These are phyloP conservation scores for Debaryomycetaceae sp. DNA, from an alignment of 1,139 yeast species.

Conservation along the genomic window DNA sequence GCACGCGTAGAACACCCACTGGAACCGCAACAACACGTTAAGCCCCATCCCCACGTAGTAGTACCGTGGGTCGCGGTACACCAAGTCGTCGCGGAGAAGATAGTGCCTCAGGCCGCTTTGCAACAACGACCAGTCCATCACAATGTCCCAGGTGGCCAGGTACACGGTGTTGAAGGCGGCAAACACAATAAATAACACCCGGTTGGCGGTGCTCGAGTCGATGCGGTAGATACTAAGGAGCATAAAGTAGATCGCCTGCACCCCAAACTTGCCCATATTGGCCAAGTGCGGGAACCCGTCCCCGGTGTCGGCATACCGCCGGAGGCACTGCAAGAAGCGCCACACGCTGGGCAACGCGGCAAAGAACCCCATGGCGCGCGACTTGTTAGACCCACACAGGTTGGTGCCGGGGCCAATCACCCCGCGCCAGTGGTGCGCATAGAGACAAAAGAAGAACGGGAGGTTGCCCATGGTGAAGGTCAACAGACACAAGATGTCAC, in stretches of 20 bases:
- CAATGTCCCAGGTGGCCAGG: slow-evolving; percentile 78
- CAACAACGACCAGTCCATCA: slow-evolving; percentile 93
- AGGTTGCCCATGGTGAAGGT: slow-evolving; percentile 85
- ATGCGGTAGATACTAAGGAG: slow-evolving; percentile 80
- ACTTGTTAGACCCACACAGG: slow-evolving; percentile 72
- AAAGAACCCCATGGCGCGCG: slow-evolving; percentile 77
- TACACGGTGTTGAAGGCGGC: slow-evolving; percentile 71
- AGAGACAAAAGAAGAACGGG: slow-evolving; percentile 81
- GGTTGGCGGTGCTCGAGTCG: slow-evolving; percentile 35
- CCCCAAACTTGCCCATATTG: slow-evolving; percentile 74
- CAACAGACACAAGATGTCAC: slow-evolving; percentile 84
- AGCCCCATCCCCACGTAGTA: slow-evolving; percentile 73
- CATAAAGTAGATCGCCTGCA: slow-evolving; percentile 65
- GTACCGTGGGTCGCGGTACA: slow-evolving; percentile 49
- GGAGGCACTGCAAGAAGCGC: slow-evolving; percentile 83
- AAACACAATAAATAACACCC: slow-evolving; percentile 64
- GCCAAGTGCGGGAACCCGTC: slow-evolving; percentile 97
- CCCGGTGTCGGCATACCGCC: slow-evolving; percentile 91
- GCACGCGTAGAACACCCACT: slow-evolving; percentile 81
- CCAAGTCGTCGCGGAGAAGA: slow-evolving; percentile 68
- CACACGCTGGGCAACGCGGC: slow-evolving; percentile 82
- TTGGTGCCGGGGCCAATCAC: slow-evolving; percentile 31
- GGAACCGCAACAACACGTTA: slow-evolving; percentile 75
- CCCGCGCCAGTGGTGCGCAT: slow-evolving; percentile 65
- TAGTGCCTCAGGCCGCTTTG: slow-evolving; percentile 59